Base-by-base conservation (phyloP, 768 basidiomycete genomes). In the Cystobasidium onofrii region DNA sequence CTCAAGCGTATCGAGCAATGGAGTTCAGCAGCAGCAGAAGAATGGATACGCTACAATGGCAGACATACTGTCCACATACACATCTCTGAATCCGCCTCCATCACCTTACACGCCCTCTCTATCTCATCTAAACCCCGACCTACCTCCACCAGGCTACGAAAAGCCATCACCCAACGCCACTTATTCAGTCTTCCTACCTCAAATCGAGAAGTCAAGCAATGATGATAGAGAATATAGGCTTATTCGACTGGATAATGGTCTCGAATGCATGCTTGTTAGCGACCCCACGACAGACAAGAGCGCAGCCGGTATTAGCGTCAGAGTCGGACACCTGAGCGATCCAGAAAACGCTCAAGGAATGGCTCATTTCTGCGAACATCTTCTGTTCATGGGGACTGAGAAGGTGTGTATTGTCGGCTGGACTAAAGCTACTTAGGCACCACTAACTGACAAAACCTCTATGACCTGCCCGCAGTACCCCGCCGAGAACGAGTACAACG, bases 341-440 rank as follows among this genome's bases (percentile, higher is more conserved):
- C 96, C 96, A 87, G 87, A 86, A 80, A 92, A 95, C 79, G 89
- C 93, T 86, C 92, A 90, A 12, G 92, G 92, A 13, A 85, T 94
- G 54, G 92, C 92, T 61, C 92, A 95, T 81, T 94, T 94, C 80
- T 94, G 93, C 82, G 95, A 99, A 80, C 95, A 99, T 81, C 80
- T 99, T 62, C 82, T 96, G 75, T 99, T 99, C 82, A 91, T 99
- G 80, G 83, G 83, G 3, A 84, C 83, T 3, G 81, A 83, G 71
- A 82, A 80, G 88, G 94, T 92, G 77, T 75, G 87, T 81, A 9
- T 36, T 1, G 31, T 33, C 7, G n/a, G n/a, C n/a, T n/a, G n/a
- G n/a, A 70, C 25, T 73, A 25, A 74, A 27, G 61, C 31, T 29
- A 34, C 25, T 71, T 25, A 1, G 27, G 44, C n/a, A 1, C 62